These are phyloP conservation scores for Datura wrightii DNA, from an alignment of 257 asterid genomes.

Conservation along the genomic window DNA sequence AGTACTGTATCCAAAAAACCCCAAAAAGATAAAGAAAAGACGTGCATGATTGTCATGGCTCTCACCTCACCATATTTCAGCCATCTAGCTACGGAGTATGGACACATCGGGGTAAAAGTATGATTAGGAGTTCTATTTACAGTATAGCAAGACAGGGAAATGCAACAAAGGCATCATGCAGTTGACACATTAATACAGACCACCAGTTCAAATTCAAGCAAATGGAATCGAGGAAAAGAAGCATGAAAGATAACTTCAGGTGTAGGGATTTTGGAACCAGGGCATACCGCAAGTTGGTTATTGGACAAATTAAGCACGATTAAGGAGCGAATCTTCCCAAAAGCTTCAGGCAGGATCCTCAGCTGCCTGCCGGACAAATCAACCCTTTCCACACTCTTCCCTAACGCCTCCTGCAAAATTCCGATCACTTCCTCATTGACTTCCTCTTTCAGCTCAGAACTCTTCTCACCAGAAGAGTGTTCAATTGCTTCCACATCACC, in stretches of 20 bases:
- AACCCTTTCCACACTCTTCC: conserved; percentile 62
- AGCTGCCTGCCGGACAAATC: conserved; percentile 62
- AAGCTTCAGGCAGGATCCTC: conserved; percentile 79
- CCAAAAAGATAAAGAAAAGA: not conserved
- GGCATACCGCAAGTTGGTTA: conserved; percentile 76
- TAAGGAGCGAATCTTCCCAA: conserved; percentile 66
- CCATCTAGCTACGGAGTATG: not conserved
- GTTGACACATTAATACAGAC: not conserved
- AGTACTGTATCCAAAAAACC: not conserved
- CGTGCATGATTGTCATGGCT: not conserved
- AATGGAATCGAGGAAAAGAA: not conserved
- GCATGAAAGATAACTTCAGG: conserved; percentile 9
- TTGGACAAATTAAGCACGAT: conserved; percentile 70
- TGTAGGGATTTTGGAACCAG: not conserved
- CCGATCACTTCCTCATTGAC: conserved; percentile 69
- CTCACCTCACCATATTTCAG: not conserved
- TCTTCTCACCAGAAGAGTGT: conserved; percentile 46
- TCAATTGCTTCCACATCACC: conserved; percentile 43
- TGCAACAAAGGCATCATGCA: conserved; percentile 13
- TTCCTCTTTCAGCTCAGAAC: conserved; percentile 48
- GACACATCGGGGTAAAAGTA: not conserved
- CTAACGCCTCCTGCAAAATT: conserved; percentile 69
- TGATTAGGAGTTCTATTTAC: not conserved
- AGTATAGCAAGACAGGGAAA: not conserved
- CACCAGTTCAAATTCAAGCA: not conserved